A percentile compares a stretch with the other conserved stretches of the same genome.
phyloP scores from a whole-genome alignment of 225 moss, liverwort and hornwort species.

The Rhytidiadelphus loreus region DNA sequence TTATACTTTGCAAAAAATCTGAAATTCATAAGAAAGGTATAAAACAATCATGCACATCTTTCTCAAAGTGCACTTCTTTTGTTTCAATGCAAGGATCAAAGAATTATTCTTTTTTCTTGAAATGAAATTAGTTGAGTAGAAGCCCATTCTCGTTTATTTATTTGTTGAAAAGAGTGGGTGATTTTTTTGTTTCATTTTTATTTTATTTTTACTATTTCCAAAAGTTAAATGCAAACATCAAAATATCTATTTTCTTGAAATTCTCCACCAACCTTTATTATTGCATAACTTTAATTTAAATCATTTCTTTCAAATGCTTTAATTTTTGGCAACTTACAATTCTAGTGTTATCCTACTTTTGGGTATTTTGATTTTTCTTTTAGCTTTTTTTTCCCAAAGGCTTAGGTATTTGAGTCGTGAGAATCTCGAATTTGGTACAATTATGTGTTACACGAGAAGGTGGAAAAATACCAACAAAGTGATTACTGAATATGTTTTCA shows the following conservation, averaged over 20 bases:
- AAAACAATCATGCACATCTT: neutral
- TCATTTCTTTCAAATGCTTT: neutral
- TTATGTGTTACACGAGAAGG: neutral
- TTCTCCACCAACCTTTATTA: neutral
- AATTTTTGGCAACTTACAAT: neutral
- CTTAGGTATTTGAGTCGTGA: fast-evolving
- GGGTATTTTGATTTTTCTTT: neutral
- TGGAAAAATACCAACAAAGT: neutral
- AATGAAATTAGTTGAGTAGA: neutral
- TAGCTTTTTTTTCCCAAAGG: neutral
- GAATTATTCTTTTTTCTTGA: neutral
- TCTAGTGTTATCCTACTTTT: neutral
- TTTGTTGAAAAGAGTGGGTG: neutral
- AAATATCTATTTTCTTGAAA: neutral
- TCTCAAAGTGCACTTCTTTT: neutral
- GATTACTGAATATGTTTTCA: no score
- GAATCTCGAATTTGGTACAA: neutral
- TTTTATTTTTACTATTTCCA: neutral
- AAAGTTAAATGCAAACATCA: neutral
- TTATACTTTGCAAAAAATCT: neutral
- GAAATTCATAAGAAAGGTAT: neutral
- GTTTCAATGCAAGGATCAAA: neutral
- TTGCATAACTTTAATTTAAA: neutral
- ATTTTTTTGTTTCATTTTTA: neutral
- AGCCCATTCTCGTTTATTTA: neutral